Evolutionary conservation across 1,139 yeast genomes (phyloP), one percentile per base, ranked within the genome.

Genomic region (Hyphopichia khmerensis): DNA sequence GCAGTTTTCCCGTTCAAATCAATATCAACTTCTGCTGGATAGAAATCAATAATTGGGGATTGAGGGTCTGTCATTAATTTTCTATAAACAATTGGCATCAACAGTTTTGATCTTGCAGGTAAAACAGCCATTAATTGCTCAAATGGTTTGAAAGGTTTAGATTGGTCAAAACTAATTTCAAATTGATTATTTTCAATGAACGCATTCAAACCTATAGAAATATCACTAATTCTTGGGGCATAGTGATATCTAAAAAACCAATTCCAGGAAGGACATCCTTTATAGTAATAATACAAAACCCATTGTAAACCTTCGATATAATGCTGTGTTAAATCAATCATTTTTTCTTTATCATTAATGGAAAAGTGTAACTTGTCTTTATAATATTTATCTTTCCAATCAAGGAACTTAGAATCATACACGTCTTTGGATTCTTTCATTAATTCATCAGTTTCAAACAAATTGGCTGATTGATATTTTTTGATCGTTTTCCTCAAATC

Each of bases 51-150:
- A 50, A 95, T 90, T 23, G 97, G 96, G 2, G 98, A 91, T 40
- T 75, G 75, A 38, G 83, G 84, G 44, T 91, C 96, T n/a, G 84
- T 82, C 97, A 93, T 91, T 48, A 95, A 72, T 6, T 83, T 78
- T 62, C 96, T 79, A 59, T 86, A 87, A 30, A 80, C 80, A 7
- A 75, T 62, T 2, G 99, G 99, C 63, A 95, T 82, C 50, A 93
- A 77, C 41, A 77, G 75, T 46, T 80, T 81, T 6, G 98, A 90
- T 69, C 97, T 82, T 19, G 93, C 96, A 1, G 99, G 99, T 50
- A 95, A 73, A 23, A 95, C 99, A 13, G 97, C 96, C 99, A 95
- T 93, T 55, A 95, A 77, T 68, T 95, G 99, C 61, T 93, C 95
- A 64, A 89, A 93, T 9, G 99, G 99, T 46, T 75, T 80, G 68